Evolutionary conservation across 768 basidiomycete genomes (phyloP).

Genomic region (Tulasnella sp.): DNA sequence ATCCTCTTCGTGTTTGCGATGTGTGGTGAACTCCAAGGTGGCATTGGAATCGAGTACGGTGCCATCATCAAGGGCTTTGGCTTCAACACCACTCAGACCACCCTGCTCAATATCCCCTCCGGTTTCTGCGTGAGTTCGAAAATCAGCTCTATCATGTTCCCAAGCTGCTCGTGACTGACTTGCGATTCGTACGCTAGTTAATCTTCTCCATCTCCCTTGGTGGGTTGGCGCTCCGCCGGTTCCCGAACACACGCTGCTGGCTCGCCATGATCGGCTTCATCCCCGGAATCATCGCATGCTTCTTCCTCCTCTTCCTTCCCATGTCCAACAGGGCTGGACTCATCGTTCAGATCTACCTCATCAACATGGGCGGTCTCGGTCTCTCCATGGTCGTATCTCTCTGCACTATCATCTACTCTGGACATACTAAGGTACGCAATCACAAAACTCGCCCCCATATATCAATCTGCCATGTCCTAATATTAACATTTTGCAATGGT

Average conservation of each 20-base stretch:
- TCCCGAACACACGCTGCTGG: constrained; percentile 5
- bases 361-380: constrained; percentile 5
- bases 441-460: too few relatives aligned
- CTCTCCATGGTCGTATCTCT: constrained; percentile 11
- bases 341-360: constrained; percentile 12
- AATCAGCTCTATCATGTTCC: not conserved
- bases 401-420: constrained; percentile 8
- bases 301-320: constrained; percentile 15
- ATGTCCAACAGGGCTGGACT: constrained; percentile 13
- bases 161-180: not conserved
- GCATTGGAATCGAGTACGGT: constrained; percentile 19
- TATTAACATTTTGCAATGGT: too few relatives aligned
- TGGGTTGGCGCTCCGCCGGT: not conserved
- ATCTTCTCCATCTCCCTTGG: constrained; percentile 11
- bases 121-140: constrained; percentile 1
- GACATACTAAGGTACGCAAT: constrained; percentile 15
- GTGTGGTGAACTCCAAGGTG: constrained; percentile 19
- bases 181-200: not conserved
- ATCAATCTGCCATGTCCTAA: too few relatives aligned
- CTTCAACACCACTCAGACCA: constrained; percentile 17
- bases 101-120: constrained; percentile 17
- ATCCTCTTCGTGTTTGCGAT: constrained; percentile 18
- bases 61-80: constrained; percentile 19
- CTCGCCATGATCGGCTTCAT: constrained; percentile 11
- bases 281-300: constrained; percentile 7